Evolutionary conservation across 1,284 basidiomycete species (phyloP).

Genomic region (Irpex sp.): DNA sequence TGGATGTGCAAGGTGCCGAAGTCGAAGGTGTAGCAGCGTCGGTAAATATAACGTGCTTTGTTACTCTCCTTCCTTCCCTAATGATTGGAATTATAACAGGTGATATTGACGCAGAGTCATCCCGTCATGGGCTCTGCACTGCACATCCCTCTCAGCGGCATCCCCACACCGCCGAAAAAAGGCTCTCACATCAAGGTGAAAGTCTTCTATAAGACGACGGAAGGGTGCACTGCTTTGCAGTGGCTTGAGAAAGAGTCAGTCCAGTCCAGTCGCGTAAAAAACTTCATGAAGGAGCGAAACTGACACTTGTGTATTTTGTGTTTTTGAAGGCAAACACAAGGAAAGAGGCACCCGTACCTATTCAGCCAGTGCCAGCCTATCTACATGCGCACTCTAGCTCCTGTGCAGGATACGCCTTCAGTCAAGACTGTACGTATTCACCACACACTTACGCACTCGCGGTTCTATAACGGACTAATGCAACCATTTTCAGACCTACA

Average conservation of each 20-base stretch:
- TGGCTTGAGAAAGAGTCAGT: slow-evolving; percentile 85
- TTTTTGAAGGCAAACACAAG: slow-evolving; percentile 76
- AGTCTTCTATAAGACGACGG: slow-evolving; percentile 73
- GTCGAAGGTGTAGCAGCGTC: slow-evolving; percentile 49
- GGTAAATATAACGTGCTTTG: slow-evolving; percentile 32
- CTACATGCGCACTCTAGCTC: slow-evolving; percentile 78
- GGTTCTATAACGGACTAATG: not conserved
- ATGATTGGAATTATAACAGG: not conserved
- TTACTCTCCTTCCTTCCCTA: not conserved
- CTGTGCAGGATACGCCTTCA: slow-evolving; percentile 78
- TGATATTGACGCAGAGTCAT: slow-evolving; percentile 6
- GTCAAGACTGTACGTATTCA: slow-evolving; percentile 59
- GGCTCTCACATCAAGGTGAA: slow-evolving; percentile 52
- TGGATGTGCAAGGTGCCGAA: slow-evolving; percentile 60
- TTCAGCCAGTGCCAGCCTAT: slow-evolving; percentile 98
- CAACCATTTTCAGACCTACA: slow-evolving; percentile 58
- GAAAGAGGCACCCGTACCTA: slow-evolving; percentile 81
- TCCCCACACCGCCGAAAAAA: slow-evolving; percentile 26
- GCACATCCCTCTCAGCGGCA: slow-evolving; percentile 43
- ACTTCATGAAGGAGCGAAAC: too few relatives aligned
- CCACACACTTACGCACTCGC: too few relatives aligned
- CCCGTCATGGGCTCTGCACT: slow-evolving; percentile 71
- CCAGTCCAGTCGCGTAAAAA: too few relatives aligned
- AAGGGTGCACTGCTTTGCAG: slow-evolving; percentile 81
- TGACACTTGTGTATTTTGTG: too few relatives aligned